A percentile compares a stretch with the other conserved stretches of the same genome.
Evolutionary conservation across 108 stramenopile species (phyloP).

Genomic region (Schizochytrium sp.): DNA sequence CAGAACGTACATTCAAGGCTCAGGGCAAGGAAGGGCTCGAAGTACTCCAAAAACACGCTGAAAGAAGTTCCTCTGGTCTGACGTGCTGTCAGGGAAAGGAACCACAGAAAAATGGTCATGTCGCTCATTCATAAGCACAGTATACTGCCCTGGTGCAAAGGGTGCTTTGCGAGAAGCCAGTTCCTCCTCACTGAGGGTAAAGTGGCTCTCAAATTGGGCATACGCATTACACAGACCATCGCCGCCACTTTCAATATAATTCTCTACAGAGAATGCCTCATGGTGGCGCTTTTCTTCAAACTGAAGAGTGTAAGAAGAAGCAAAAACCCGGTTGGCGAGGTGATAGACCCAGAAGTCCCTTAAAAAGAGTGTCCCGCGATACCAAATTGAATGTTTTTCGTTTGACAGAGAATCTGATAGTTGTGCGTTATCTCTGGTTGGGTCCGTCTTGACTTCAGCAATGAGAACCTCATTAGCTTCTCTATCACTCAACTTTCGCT

Average conservation of each 20-base stretch:
- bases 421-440: background rate
- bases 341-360: slow-evolving; percentile 41
- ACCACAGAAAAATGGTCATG: slow-evolving; percentile 50
- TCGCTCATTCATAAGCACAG: slow-evolving; percentile 39
- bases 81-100: slow-evolving; percentile 37
- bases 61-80: slow-evolving; percentile 37
- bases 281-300: background rate
- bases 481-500: background rate
- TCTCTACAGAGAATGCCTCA: slow-evolving; percentile 4
- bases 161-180: background rate
- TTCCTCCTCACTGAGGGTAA: background rate
- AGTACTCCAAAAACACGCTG: background rate
- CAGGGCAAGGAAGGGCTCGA: background rate
- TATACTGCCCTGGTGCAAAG: slow-evolving; percentile 40
- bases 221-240: slow-evolving; percentile 43
- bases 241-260: slow-evolving; percentile 12
- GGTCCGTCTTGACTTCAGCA: background rate
- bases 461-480: background rate
- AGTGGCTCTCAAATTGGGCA: slow-evolving; percentile 16
- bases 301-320: background rate
- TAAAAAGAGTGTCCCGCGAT: slow-evolving; percentile 15
- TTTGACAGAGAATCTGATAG: background rate
- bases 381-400: background rate
- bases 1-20: background rate
- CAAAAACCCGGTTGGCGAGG: background rate